Evolutionary conservation across 2,329 filamentous ascomycete genomes (phyloP).

Genomic region (Pseudogymnoascus sp.): DNA sequence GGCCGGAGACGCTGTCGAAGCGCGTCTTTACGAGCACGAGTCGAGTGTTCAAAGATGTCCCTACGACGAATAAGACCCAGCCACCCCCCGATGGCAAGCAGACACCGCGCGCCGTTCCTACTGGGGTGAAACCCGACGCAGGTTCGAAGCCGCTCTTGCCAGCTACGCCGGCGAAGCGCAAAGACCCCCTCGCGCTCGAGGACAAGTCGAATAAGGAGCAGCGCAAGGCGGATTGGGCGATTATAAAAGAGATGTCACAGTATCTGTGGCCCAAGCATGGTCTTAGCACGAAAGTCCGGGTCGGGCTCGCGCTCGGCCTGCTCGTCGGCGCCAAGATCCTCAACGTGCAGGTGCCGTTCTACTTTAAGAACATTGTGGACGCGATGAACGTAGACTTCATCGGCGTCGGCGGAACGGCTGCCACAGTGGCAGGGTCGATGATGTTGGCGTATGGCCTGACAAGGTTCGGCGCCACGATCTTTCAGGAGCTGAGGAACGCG

Average conservation of each 20-base stretch:
- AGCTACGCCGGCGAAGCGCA: conserved; percentile 20
- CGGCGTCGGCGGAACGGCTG: conserved; percentile 80
- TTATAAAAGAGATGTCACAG: conserved; percentile 94
- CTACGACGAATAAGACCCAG: conserved; percentile 14
- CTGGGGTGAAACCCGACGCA: conserved; percentile 21
- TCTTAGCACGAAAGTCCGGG: conserved; percentile 73
- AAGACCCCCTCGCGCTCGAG: conserved; percentile 56
- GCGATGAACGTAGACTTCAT: conserved; percentile 93
- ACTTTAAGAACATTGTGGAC: conserved; percentile 97
- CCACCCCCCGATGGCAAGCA: conserved; percentile 20
- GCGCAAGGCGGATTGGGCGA: conserved; percentile 94
- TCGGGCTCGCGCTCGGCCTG: conserved; percentile 75
- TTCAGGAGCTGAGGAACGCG: conserved; percentile 91
- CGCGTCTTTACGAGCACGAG: conserved; percentile 27
- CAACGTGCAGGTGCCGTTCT: conserved; percentile 97
- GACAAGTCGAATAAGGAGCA: conserved; percentile 75
- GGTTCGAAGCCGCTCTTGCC: conserved; percentile 20
- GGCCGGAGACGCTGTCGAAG: conserved; percentile 17
- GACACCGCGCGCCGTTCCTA: conserved; percentile 18
- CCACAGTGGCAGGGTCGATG: conserved; percentile 83
- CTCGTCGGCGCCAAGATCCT: conserved; percentile 87
- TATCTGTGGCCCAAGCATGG: conserved; percentile 96
- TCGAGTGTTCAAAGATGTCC: conserved; percentile 20
- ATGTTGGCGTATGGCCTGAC: conserved; percentile 89
- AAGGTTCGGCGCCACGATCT: conserved; percentile 79